Conservation (phyloP, 768 basidiomycete species). For the Cystobasidium tubakii region DNA sequence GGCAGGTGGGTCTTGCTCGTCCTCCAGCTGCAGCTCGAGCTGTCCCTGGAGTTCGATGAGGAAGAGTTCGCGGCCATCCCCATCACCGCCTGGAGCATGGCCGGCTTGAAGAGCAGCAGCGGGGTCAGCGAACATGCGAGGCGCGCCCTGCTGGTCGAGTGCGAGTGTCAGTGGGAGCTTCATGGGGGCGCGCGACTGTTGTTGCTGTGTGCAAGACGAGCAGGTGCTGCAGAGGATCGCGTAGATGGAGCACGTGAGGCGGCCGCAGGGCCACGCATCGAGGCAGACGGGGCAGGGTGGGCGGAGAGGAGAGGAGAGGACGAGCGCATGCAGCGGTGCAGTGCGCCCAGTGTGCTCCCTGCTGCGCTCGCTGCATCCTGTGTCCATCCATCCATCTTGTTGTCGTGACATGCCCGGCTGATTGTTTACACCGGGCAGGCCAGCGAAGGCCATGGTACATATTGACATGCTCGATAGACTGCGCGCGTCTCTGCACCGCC, state of each 20-base stretch:
- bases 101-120: neutral
- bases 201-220: too few relatives aligned
- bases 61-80: slow-evolving; percentile 42
- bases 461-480: too few relatives aligned
- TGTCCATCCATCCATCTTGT: too few relatives aligned
- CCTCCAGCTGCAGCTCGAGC: slow-evolving; percentile 36
- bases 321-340: too few relatives aligned
- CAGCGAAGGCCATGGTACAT: neutral
- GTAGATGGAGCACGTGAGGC: too few relatives aligned
- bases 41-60: slow-evolving; percentile 45
- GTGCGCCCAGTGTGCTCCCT: too few relatives aligned
- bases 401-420: neutral
- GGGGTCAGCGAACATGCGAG: neutral
- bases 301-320: too few relatives aligned
- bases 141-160: neutral
- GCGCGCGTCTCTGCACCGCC: too few relatives aligned
- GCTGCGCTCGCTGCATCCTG: neutral
- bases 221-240: too few relatives aligned
- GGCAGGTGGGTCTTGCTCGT: neutral
- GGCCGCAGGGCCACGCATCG: too few relatives aligned
- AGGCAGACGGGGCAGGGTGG: too few relatives aligned
- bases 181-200: neutral
- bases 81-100: neutral
- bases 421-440: neutral
- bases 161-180: slow-evolving; percentile 2